Evolutionary conservation across 805 yeast genomes (phyloP).

Genomic region (Teunomyces barrocoloradensis): DNA sequence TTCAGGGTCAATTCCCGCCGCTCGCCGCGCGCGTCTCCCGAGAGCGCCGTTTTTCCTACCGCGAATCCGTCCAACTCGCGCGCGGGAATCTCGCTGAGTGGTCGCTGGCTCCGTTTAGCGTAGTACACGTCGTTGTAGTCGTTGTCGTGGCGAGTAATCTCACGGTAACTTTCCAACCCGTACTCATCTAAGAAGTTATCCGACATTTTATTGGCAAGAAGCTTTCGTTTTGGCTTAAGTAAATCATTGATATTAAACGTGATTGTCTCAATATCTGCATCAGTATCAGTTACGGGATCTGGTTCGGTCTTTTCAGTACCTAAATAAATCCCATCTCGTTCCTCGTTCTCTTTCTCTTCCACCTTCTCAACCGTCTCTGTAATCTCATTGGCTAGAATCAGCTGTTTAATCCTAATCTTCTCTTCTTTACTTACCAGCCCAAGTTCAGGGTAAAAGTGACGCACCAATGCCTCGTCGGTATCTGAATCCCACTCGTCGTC

Average conservation of each 20-base stretch:
- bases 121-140: conserved; percentile 27
- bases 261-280: conserved; percentile 4
- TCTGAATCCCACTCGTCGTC: conserved; percentile 40
- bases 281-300: conserved; percentile 3
- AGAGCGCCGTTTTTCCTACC: conserved; percentile 26
- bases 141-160: conserved; percentile 21
- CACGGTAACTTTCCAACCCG: conserved; percentile 31
- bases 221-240: conserved; percentile 22
- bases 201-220: conserved; percentile 27
- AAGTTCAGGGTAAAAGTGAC: conserved; percentile 39
- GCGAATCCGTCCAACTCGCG: conserved; percentile 34
- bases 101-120: conserved; percentile 14
- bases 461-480: conserved; percentile 38
- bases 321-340: conserved; percentile 36
- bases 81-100: conserved; percentile 23
- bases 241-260: conserved; percentile 22
- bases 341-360: conserved; percentile 3
- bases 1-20: conserved; percentile 1
- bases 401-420: conserved; percentile 34
- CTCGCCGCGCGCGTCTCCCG: conserved; percentile 4
- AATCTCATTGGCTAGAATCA: conserved; percentile 24
- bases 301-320: conserved; percentile 17
- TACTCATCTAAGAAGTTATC: conserved; percentile 38
- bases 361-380: conserved; percentile 10
- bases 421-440: conserved; percentile 35